These are phyloP conservation scores for Pyrus communis DNA, from an alignment of 306 rosid genomes.

Conservation along the genomic window DNA sequence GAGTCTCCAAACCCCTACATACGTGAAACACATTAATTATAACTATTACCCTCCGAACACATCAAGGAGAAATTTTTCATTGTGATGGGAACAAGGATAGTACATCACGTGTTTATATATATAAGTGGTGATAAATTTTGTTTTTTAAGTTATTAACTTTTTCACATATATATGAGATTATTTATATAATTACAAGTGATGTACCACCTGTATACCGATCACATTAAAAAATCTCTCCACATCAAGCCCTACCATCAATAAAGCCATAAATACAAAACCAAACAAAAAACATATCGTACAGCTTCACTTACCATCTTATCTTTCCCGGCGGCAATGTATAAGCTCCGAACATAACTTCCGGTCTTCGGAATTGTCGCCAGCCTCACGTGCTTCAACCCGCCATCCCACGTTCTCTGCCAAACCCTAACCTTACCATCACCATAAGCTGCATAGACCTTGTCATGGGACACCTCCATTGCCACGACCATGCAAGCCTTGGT, in stretches of 20 bases:
- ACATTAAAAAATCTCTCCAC: no score
- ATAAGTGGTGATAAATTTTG: no score
- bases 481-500: constrained; percentile 64
- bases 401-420: constrained; percentile 73
- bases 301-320: constrained; percentile 56
- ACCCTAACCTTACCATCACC: constrained; percentile 74
- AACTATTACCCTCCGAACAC: background rate
- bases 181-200: fast-evolving
- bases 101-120: no score
- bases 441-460: constrained; percentile 81
- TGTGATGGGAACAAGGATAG: no score
- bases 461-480: constrained; percentile 64
- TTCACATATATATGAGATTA: no score
- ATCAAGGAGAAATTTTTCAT: no score
- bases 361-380: constrained; percentile 65
- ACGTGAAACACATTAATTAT: no score
- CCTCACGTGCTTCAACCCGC: constrained; percentile 58
- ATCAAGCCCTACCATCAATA: background rate
- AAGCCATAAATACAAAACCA: constrained; percentile 6
- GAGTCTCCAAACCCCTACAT: background rate
- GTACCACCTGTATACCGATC: no score
- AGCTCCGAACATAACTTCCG: constrained; percentile 57
- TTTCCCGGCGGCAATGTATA: constrained; percentile 57
- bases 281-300: background rate
- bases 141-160: no score